Evolutionary conservation across 495 filamentous ascomycete genomes (phyloP).

Genomic region (Lasiosphaeria miniovina): DNA sequence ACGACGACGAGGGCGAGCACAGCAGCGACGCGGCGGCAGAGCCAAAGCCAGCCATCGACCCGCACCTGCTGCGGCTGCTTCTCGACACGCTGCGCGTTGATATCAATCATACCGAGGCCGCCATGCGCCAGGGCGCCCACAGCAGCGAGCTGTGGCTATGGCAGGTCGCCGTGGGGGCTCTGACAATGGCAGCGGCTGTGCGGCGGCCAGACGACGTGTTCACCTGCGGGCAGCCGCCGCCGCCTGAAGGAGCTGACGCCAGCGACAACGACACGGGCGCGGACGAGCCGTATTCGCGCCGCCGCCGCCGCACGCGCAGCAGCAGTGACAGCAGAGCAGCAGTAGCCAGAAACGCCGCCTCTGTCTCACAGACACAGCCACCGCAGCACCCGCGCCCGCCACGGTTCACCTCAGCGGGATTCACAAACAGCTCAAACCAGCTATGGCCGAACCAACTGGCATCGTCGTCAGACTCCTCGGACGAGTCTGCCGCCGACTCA

Average conservation of each 20-base stretch:
- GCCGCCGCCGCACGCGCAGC: not conserved
- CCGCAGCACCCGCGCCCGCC: too few relatives aligned
- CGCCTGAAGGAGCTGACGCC: not conserved
- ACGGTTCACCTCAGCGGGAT: too few relatives aligned
- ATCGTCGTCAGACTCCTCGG: too few relatives aligned
- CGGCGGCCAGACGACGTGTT: not conserved
- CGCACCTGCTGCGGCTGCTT: slow-evolving; percentile 12
- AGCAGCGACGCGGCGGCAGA: not conserved
- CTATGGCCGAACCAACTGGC: too few relatives aligned
- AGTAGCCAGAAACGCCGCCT: too few relatives aligned
- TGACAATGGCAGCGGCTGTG: not conserved
- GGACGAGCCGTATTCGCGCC: not conserved
- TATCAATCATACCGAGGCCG: slow-evolving; percentile 22
- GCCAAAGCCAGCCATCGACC: slow-evolving; percentile 7
- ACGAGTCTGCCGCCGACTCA: too few relatives aligned
- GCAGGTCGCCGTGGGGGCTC: not conserved
- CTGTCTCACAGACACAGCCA: too few relatives aligned
- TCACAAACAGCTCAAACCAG: too few relatives aligned
- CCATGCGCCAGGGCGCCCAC: slow-evolving; percentile 21
- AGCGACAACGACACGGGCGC: not conserved
- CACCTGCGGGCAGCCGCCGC: not conserved
- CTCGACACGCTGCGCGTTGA: slow-evolving; percentile 19
- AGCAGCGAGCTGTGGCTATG: slow-evolving; percentile 19
- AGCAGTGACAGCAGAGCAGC: not conserved
- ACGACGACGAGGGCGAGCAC: not conserved